Evolutionary conservation across 1,139 yeast genomes (phyloP).

Genomic region (Geotrichum citri-aurantii): DNA sequence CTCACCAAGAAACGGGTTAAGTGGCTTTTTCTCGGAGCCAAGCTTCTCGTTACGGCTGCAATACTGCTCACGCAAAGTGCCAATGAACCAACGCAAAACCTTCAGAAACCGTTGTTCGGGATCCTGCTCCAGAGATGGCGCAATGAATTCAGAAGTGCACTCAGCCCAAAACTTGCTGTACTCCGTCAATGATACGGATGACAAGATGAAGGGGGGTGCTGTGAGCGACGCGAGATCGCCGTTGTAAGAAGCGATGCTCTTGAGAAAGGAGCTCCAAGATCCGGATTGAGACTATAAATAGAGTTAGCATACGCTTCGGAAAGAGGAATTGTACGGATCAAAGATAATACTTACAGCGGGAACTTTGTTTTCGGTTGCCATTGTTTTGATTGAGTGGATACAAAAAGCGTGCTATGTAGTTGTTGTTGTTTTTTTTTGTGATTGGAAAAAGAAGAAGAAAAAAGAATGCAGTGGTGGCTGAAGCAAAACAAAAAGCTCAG

Average conservation of each 20-base stretch:
- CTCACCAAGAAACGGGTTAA: constrained; percentile 93
- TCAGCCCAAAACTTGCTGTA: constrained; percentile 83
- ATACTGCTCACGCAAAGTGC: constrained; percentile 87
- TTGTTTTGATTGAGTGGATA: neutral
- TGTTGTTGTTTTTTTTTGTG: neutral
- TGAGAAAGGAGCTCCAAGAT: constrained; percentile 53
- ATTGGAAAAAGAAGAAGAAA: neutral
- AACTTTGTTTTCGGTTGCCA: constrained; percentile 21
- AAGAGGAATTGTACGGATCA: neutral
- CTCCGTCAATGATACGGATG: constrained; percentile 83
- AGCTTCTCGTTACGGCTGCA: constrained; percentile 84
- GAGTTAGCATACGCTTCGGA: neutral
- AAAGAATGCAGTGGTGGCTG: neutral
- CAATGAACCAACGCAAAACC: constrained; percentile 85
- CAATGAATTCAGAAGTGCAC: constrained; percentile 76
- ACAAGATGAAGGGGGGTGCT: constrained; percentile 96
- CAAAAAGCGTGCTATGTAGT: neutral
- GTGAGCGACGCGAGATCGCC: constrained; percentile 92
- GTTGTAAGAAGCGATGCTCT: constrained; percentile 86
- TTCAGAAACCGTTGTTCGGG: constrained; percentile 61
- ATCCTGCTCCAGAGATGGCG: constrained; percentile 49
- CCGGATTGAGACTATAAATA: constrained; percentile 23
- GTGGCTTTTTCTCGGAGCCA: constrained; percentile 93
- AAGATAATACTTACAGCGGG: constrained; percentile 21
- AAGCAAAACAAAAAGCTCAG: neutral